Base-by-base conservation (phyloP, 2,329 filamentous ascomycete genomes). In the Pseudopithomyces chartarum region DNA sequence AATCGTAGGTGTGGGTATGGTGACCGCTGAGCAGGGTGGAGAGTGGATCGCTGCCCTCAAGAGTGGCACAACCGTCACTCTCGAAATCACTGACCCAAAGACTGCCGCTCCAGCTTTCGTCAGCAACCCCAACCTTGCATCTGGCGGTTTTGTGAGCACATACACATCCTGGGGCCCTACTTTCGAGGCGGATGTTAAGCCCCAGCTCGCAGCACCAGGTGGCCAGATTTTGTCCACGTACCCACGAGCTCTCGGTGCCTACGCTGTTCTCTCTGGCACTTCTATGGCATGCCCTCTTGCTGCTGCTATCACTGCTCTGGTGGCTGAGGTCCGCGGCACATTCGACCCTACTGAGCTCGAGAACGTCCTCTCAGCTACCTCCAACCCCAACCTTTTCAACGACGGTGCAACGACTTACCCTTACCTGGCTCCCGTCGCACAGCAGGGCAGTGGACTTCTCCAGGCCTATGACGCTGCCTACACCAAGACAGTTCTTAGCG, bases 121-220 rank as follows among this genome's bases (percentile, higher is more conserved):
- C 19, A 19, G 33, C 8, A 15, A 36, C 2, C 51, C 57, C 15
- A 70, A 71, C 54, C 62, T 50, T 11, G 52, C 80, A 0, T 53
- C 36, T 44, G 83, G 81, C 1, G 86, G 85, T 6, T 82, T 79
- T 44, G 67, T 83, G 33, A 85, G 81, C 64, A 72, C 70, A 5
- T 87, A 77, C 68, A 84, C 82, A 42, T 82, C 80, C 5, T 88
- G 85, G 85, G 85, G 85, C 7, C 85, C 85, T 2, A 85, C 82
- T 2, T 87, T 79, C 66, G 84, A 87, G 65, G 76, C 84, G 61
- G 80, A 83, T 44, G 69, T 83, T 42, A 85, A 86, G 72, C 84
- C 84, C 0, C 80, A 85, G 62, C 71, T 85, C 44, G 81, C 79
- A n/a, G 78, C 83, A 2, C 81, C 83, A 3, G 84, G 85, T 33